phyloP scores from a whole-genome alignment of 2,329 filamentous ascomycete genomes.

The Dothideomycetes sp. region DNA sequence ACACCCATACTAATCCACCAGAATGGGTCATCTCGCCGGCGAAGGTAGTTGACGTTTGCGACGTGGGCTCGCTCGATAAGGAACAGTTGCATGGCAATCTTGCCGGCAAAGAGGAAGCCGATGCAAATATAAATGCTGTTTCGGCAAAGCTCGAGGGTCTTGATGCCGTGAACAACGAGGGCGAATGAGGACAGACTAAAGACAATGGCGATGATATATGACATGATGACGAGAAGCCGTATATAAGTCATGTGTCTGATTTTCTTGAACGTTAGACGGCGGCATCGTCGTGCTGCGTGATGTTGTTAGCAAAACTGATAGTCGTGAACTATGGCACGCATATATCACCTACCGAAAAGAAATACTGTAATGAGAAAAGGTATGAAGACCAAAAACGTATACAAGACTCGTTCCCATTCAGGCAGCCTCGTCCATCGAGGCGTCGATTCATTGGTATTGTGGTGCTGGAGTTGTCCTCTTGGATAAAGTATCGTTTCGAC shows the following conservation, averaged over 20 bases:
- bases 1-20: slow-evolving; percentile 22
- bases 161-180: slow-evolving; percentile 20
- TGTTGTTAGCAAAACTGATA: not conserved
- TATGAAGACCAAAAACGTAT: no score
- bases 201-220: slow-evolving; percentile 23
- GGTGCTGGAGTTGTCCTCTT: no score
- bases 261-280: slow-evolving; percentile 7
- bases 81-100: slow-evolving; percentile 27
- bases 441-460: no score
- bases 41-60: slow-evolving; percentile 22
- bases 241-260: slow-evolving; percentile 18
- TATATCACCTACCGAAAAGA: no score
- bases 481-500: no score
- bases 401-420: no score
- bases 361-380: no score
- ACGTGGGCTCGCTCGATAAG: slow-evolving; percentile 30
- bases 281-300: slow-evolving; percentile 7
- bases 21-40: slow-evolving; percentile 22
- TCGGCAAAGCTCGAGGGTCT: slow-evolving; percentile 17
- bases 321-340: no score
- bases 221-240: slow-evolving; percentile 21
- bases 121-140: slow-evolving; percentile 26
- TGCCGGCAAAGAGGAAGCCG: slow-evolving; percentile 25
- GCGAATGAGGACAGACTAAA: slow-evolving; percentile 24
- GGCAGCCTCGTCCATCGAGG: no score